Percentiles rank a stretch among this genome's conserved stretches.
These are phyloP conservation scores for Mycena galopus DNA, from an alignment of 768 basidiomycete genomes.

Conservation along the genomic window DNA sequence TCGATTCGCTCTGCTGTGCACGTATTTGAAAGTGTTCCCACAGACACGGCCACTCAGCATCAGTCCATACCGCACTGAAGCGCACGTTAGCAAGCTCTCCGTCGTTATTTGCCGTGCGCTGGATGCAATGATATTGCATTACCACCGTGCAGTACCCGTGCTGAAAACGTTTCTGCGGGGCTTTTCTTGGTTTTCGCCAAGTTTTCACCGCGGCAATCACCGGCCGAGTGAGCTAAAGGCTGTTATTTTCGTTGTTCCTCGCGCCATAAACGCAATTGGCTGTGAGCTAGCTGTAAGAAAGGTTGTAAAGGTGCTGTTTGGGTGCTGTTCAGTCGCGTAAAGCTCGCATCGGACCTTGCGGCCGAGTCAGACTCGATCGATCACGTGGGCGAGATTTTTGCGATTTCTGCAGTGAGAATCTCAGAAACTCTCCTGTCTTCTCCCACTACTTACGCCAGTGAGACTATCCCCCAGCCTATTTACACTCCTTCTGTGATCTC, in stretches of 20 bases:
- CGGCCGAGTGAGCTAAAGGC: neutral
- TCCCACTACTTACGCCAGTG: neutral
- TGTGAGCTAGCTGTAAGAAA: neutral
- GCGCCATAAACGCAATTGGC: constrained; percentile 23
- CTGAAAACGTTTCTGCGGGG: neutral
- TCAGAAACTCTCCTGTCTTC: neutral
- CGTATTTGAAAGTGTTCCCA: neutral
- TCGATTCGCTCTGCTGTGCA: neutral
- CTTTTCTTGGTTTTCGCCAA: neutral
- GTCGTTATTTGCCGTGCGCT: neutral
- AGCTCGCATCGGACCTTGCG: constrained; percentile 5
- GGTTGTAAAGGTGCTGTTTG: constrained; percentile 12
- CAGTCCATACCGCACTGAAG: neutral
- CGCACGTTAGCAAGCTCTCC: neutral
- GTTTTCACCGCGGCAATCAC: neutral
- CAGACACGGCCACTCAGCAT: constrained; percentile 13
- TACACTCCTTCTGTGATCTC: no score
- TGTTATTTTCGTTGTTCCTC: constrained; percentile 11
- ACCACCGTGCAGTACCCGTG: neutral
- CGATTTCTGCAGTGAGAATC: neutral
- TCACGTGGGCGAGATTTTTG: constrained; percentile 18
- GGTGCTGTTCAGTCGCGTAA: constrained; percentile 9
- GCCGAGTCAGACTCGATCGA: constrained; percentile 12
- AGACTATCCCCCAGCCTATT: neutral
- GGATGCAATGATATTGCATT: neutral